Evolutionary conservation across 257 asterid genomes (phyloP).

Genomic region (Solanum etuberosum): DNA sequence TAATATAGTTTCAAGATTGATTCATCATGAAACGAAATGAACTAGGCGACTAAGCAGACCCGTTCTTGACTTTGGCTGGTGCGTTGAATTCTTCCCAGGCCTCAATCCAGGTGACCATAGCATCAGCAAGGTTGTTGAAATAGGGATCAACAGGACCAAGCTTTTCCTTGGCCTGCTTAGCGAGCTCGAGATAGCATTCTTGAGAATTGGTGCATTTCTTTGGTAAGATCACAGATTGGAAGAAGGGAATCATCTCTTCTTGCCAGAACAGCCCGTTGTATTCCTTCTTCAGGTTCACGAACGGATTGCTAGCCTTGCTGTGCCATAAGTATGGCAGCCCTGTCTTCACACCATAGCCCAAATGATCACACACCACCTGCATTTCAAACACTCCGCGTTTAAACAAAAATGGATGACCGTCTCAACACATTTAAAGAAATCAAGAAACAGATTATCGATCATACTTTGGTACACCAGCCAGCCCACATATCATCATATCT

Average conservation of each 20-base stretch:
- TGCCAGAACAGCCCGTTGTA: slow-evolving; percentile 68
- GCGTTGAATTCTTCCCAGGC: slow-evolving; percentile 59
- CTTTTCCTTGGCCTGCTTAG: slow-evolving; percentile 48
- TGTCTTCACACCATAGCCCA: slow-evolving; percentile 59
- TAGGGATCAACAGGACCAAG: slow-evolving; percentile 47
- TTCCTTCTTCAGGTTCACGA: slow-evolving; percentile 58
- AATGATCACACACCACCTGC: slow-evolving; percentile 57
- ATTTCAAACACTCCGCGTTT: background rate
- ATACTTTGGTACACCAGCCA: slow-evolving; percentile 36
- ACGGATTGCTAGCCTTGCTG: slow-evolving; percentile 78
- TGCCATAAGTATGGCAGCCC: slow-evolving; percentile 79
- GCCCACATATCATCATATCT: slow-evolving; percentile 42
- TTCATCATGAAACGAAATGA: background rate
- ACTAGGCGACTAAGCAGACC: background rate
- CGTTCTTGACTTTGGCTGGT: background rate
- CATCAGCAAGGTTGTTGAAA: slow-evolving; percentile 54
- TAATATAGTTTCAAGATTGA: background rate
- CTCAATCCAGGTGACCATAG: slow-evolving; percentile 62
- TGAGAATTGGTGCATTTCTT: slow-evolving; percentile 55
- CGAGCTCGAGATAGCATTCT: slow-evolving; percentile 55
- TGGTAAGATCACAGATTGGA: slow-evolving; percentile 37
- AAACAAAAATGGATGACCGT: background rate
- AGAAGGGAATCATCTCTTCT: slow-evolving; percentile 65
- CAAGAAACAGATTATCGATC: background rate
- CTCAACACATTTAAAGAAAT: background rate